phyloP scores from a whole-genome alignment of 345 rosid genomes.

The Cardamine chenopodiifolia region DNA sequence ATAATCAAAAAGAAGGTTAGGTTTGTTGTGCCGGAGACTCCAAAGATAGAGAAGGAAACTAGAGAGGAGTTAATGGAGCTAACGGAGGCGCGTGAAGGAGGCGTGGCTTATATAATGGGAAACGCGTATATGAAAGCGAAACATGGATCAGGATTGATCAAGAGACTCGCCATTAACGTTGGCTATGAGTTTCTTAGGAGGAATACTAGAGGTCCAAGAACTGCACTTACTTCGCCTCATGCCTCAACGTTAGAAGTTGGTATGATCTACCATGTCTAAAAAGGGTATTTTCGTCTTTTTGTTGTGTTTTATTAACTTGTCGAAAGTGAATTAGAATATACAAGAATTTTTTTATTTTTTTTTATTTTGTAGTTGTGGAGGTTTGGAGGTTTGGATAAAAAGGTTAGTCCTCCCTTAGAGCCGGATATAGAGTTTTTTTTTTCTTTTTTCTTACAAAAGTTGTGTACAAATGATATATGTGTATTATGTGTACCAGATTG shows the following conservation, averaged over 20 bases:
- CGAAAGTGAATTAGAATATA: slow-evolving; percentile 32
- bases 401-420: neutral
- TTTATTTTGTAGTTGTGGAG: slow-evolving; percentile 17
- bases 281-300: slow-evolving; percentile 36
- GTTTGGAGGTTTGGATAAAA: neutral
- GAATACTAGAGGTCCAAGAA: slow-evolving; percentile 63
- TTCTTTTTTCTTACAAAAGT: neutral
- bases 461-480: slow-evolving; percentile 32
- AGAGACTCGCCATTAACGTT: slow-evolving; percentile 65
- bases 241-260: slow-evolving; percentile 94
- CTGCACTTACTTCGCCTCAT: slow-evolving; percentile 62
- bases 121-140: slow-evolving; percentile 78
- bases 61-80: slow-evolving; percentile 75
- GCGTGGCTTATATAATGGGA: slow-evolving; percentile 87
- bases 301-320: slow-evolving; percentile 13
- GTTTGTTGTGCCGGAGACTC: slow-evolving; percentile 76
- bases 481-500: slow-evolving; percentile 7
- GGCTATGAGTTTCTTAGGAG: slow-evolving; percentile 89
- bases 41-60: slow-evolving; percentile 57
- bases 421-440: neutral
- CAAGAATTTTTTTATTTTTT: slow-evolving; percentile 21
- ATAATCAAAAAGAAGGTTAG: slow-evolving; percentile 68
- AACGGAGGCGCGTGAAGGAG: slow-evolving; percentile 83
- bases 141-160: slow-evolving; percentile 71
- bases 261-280: slow-evolving; percentile 74